These are phyloP conservation scores for Lanmaoa rubissima DNA, from an alignment of 768 basidiomycete genomes.

Conservation along the genomic window DNA sequence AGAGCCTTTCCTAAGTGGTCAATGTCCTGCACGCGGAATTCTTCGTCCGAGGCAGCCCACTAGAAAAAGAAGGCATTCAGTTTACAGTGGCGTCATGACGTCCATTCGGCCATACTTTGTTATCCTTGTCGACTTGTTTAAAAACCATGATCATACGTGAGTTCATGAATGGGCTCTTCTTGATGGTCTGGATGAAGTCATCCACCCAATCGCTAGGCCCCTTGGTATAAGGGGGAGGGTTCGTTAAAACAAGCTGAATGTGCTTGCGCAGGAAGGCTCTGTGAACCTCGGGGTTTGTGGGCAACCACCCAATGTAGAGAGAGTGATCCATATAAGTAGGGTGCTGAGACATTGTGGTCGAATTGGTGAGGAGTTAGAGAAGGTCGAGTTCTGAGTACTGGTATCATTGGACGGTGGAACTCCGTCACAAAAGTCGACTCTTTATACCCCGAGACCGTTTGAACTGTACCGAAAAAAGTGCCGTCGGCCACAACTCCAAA, in stretches of 20 bases:
- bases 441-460: neutral
- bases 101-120: neutral
- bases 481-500: neutral
- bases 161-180: neutral
- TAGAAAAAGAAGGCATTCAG: neutral
- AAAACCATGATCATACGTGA: neutral
- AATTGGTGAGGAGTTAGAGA: neutral
- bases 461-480: neutral
- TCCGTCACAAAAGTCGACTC: neutral
- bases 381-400: neutral
- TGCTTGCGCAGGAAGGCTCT: neutral
- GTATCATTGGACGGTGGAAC: neutral
- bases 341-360: neutral
- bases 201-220: neutral
- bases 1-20: neutral
- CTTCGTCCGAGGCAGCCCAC: neutral
- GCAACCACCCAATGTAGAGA: conserved; percentile 2
- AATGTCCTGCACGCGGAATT: neutral
- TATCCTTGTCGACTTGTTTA: neutral
- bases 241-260: neutral
- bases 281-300: neutral
- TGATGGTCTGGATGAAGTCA: neutral
- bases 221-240: neutral
- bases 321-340: neutral
- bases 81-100: neutral